Evolutionary conservation across 495 filamentous ascomycete species (phyloP).

Genomic region (Jackrogersella multiformis): DNA sequence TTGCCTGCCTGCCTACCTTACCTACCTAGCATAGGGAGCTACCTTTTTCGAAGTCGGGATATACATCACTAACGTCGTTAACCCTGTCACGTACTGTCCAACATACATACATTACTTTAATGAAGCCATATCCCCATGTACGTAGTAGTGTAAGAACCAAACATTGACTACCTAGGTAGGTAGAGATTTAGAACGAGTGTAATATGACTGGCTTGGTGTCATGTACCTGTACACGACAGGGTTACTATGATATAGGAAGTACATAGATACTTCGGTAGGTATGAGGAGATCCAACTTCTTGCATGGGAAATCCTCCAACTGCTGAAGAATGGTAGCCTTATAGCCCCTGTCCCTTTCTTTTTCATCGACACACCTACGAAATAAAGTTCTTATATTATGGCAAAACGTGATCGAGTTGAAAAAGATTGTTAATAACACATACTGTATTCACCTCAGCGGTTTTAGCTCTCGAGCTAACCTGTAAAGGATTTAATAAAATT

Average conservation of each 20-base stretch:
- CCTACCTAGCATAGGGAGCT: not conserved
- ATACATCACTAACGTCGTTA: not conserved
- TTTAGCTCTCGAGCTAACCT: too few relatives aligned
- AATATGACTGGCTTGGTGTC: not conserved
- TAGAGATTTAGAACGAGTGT: too few relatives aligned
- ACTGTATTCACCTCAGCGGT: too few relatives aligned
- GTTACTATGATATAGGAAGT: too few relatives aligned
- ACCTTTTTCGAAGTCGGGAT: not conserved
- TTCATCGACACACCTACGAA: conserved; percentile 9
- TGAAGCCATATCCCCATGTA: conserved; percentile 5
- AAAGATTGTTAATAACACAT: not conserved
- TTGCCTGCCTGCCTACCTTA: too few relatives aligned
- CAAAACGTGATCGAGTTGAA: conserved; percentile 3
- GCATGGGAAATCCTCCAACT: conserved; percentile 16
- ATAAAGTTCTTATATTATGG: conserved; percentile 38
- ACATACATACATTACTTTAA: conserved; percentile 9
- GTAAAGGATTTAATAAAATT: not conserved
- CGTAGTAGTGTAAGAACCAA: too few relatives aligned
- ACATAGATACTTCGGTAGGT: not conserved
- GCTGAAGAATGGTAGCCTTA: conserved; percentile 33
- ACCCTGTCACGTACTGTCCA: conserved; percentile 16
- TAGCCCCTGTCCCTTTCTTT: conserved; percentile 18
- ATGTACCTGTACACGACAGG: conserved; percentile 2
- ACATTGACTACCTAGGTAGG: too few relatives aligned
- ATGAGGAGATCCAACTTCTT: conserved; percentile 21